Percentiles rank a stretch among this genome's conserved stretches.
Evolutionary conservation across 1,284 basidiomycete species (phyloP).

Genomic region (Jaminaea rosea): DNA sequence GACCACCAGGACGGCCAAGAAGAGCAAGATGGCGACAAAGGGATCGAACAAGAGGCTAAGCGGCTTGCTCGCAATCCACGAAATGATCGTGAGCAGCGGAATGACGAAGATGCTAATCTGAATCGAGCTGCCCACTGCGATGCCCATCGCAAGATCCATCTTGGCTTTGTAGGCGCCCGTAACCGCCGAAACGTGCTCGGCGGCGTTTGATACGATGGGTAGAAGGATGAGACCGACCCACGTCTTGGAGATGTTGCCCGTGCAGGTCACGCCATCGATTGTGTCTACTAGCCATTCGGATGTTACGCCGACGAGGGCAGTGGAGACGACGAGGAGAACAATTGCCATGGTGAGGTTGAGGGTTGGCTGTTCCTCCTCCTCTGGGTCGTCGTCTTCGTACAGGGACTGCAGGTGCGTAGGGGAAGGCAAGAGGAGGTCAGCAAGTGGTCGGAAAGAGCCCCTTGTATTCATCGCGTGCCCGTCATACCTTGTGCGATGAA

Average conservation of each 20-base stretch:
- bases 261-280: conserved; percentile 23
- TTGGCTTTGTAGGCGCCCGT: conserved; percentile 36
- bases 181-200: conserved; percentile 35
- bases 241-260: conserved; percentile 19
- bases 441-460: too few relatives aligned
- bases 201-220: conserved; percentile 30
- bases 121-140: conserved; percentile 36
- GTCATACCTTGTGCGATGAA: conserved; percentile 26
- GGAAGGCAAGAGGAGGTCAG: conserved; percentile 4
- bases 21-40: conserved; percentile 33
- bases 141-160: conserved; percentile 30
- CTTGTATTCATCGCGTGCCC: too few relatives aligned
- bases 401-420: conserved; percentile 10
- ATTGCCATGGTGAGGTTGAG: conserved; percentile 27
- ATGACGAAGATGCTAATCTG: conserved; percentile 39
- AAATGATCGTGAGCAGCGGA: conserved; percentile 34
- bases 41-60: conserved; percentile 35
- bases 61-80: conserved; percentile 33
- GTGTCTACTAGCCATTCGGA: conserved; percentile 37
- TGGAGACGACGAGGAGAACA: conserved; percentile 23
- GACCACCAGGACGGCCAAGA: conserved; percentile 29
- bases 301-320: conserved; percentile 32
- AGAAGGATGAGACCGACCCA: conserved; percentile 36
- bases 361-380: conserved; percentile 28
- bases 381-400: conserved; percentile 17